Base-by-base conservation (phyloP, 441 rosid species). In the Erysimum cheiri region DNA sequence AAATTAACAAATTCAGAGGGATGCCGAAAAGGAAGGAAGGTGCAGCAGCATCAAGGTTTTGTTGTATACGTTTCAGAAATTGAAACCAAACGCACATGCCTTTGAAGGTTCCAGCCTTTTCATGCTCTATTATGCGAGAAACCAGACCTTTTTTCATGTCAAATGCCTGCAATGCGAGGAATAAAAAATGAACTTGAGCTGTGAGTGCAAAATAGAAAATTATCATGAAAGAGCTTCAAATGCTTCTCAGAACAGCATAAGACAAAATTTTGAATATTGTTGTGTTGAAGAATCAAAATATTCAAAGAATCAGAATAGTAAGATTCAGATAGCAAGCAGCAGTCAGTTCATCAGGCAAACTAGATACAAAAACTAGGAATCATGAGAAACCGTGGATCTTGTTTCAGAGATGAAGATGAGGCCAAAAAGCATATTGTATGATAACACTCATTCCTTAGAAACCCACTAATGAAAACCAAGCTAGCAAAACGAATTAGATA, bases 151-250 rank as follows among this genome's bases (percentile, higher is more conserved):
- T 12, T 32, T 48, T 69, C 67, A 75, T 64, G 67, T 22, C 67
- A 75, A 57, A 57, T 69, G 75, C 67, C 79, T 75, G 70, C 66
- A 75, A 63, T 39, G 43, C 13, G 2, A 47, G 39, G 70, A 48
- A n/a, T 62, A 22, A 39, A 69, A 26, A 33, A 47, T 7, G 22
- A 43, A 36, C 22, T 8, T 44, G 8, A 5, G 24, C 40, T 59
- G 56, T 17, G 35, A 52, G 6, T 17, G 19, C 28, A 40, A 19
- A 50, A n/a, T 8, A 33, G 10, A 49, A 73, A n/a, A 31, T 37
- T 14, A 49, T 19, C 44, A 24, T 1, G 29, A 32, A 24, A 24
- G 14, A 50, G 67, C 22, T 7, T 57, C 59, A 48, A 49, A 29
- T 31, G 71, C 54, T 50, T 49, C 60, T 22, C 67, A 39, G 17